Evolutionary conservation across 2,329 filamentous ascomycete species (phyloP).

Genomic region (Neonectria punicea): DNA sequence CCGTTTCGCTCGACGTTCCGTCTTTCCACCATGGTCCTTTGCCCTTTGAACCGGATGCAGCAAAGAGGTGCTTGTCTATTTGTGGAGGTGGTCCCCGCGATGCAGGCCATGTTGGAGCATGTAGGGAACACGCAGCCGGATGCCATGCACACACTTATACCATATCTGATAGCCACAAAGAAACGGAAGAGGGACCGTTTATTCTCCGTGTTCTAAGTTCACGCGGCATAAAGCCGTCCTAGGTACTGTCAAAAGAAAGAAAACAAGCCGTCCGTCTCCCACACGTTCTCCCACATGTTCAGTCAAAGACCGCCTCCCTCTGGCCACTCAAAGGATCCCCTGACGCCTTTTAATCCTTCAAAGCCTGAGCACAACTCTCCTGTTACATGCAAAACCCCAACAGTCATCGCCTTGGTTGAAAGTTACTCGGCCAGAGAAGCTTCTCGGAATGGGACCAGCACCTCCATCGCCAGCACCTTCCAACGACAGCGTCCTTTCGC

Average conservation of each 20-base stretch:
- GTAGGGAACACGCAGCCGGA: constrained; percentile 23
- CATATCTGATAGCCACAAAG: constrained; percentile 36
- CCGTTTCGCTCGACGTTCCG: constrained; percentile 28
- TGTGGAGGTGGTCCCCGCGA: constrained; percentile 39
- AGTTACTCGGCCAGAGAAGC: constrained; percentile 12
- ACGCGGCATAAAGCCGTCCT: constrained; percentile 33
- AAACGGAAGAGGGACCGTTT: constrained; percentile 38
- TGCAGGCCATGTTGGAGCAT: constrained; percentile 28
- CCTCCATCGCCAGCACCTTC: constrained; percentile 60
- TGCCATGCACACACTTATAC: constrained; percentile 34
- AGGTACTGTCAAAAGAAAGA: constrained; percentile 36
- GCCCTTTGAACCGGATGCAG: constrained; percentile 28
- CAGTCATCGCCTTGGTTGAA: neutral
- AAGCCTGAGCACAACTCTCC: constrained; percentile 13
- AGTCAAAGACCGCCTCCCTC: constrained; percentile 9
- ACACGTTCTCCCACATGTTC: constrained; percentile 18
- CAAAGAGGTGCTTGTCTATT: constrained; percentile 42
- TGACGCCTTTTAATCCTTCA: constrained; percentile 7
- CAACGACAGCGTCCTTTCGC: constrained; percentile 32
- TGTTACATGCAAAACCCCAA: neutral
- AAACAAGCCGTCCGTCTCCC: constrained; percentile 22
- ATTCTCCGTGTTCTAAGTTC: constrained; percentile 22
- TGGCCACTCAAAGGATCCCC: constrained; percentile 10
- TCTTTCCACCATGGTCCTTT: neutral
- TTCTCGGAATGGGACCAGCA: constrained; percentile 49